Evolutionary conservation across 2,329 filamentous ascomycete species (phyloP).

Genomic region (Calonectria crousiana): DNA sequence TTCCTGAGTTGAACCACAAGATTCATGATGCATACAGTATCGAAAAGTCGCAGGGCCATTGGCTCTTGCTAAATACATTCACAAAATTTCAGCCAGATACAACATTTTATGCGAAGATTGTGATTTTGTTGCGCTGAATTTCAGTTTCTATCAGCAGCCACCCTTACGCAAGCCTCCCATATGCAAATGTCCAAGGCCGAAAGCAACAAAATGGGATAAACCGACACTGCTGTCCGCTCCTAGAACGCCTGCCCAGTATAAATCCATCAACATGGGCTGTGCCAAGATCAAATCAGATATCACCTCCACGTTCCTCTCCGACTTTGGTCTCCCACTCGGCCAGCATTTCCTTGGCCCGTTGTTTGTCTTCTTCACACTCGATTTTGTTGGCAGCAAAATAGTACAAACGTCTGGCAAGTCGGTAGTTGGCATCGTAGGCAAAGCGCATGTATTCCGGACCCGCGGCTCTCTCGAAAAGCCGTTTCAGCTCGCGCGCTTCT

Average conservation of each 20-base stretch:
- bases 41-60: neutral
- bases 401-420: neutral
- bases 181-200: neutral
- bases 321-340: neutral
- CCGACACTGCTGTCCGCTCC: neutral
- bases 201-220: neutral
- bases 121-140: neutral
- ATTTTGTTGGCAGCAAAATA: neutral
- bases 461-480: neutral
- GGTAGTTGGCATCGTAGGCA: neutral
- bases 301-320: neutral
- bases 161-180: neutral
- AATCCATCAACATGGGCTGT: neutral
- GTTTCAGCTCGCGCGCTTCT: neutral
- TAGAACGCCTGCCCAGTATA: neutral
- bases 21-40: neutral
- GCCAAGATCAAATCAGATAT: neutral
- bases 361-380: neutral
- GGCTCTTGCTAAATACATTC: no score
- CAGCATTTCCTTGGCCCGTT: neutral
- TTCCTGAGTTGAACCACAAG: accelerated
- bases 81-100: accelerated
- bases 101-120: neutral
- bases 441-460: neutral
- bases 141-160: neutral